Evolutionary conservation across 345 rosid genomes (phyloP).

Genomic region (Arabidopsis thaliana): DNA sequence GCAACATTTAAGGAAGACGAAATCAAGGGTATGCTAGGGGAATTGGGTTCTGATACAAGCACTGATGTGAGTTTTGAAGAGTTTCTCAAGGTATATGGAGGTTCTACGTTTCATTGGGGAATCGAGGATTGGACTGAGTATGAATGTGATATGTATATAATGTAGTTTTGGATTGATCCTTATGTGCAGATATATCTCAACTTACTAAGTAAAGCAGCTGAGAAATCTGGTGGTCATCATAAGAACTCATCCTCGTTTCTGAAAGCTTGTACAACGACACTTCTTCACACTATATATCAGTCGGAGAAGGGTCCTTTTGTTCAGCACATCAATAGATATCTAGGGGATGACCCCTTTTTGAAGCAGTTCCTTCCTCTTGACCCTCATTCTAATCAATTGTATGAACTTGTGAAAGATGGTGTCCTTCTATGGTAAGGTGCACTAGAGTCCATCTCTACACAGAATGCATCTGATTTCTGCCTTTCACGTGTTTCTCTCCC

Average conservation of each 20-base stretch:
- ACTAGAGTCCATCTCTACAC: not conserved
- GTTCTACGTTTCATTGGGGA: slow-evolving; percentile 18
- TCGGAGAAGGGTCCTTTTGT: slow-evolving; percentile 85
- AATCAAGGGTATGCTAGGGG: slow-evolving; percentile 53
- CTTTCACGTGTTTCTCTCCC: slow-evolving; percentile 28
- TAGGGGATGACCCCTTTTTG: slow-evolving; percentile 82
- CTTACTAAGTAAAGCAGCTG: slow-evolving; percentile 66
- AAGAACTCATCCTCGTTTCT: slow-evolving; percentile 74
- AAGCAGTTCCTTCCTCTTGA: slow-evolving; percentile 92
- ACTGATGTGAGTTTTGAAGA: slow-evolving; percentile 72
- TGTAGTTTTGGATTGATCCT: slow-evolving; percentile 35
- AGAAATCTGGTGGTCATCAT: slow-evolving; percentile 61
- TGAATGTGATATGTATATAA: slow-evolving; percentile 17
- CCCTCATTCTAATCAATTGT: slow-evolving; percentile 71
- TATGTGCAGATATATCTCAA: slow-evolving; percentile 65
- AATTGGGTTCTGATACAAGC: slow-evolving; percentile 50
- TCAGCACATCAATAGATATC: slow-evolving; percentile 88
- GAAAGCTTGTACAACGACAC: slow-evolving; percentile 68
- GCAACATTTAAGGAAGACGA: slow-evolving; percentile 67
- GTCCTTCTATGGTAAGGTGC: slow-evolving; percentile 77
- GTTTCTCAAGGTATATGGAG: slow-evolving; percentile 70
- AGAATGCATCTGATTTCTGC: slow-evolving; percentile 11
- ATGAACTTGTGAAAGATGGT: slow-evolving; percentile 85
- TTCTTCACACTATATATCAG: slow-evolving; percentile 72
- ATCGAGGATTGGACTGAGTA: not conserved